Conservation (phyloP, 192 early-diverging fungal species). For the Gorgonomyces haynaldii region DNA sequence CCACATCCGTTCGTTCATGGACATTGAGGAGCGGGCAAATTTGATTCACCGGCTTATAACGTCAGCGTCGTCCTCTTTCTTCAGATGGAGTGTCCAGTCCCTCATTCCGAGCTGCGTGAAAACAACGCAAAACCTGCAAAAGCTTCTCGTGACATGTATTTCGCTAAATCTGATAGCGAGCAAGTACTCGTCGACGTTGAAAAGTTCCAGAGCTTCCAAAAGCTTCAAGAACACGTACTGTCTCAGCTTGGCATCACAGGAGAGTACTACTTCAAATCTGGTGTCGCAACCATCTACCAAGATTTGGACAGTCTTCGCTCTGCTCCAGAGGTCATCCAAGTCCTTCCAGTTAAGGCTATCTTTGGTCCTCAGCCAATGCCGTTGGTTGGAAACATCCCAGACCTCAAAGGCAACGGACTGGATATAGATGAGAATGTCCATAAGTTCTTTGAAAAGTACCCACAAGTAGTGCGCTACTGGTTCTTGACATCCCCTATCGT, state of each 20-base stretch:
- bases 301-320: not conserved
- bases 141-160: no score
- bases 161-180: no score
- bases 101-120: no score
- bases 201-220: not conserved
- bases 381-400: constrained; percentile 11
- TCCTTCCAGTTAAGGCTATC: constrained; percentile 2
- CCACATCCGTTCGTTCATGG: no score
- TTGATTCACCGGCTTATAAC: no score
- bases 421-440: not conserved
- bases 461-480: constrained; percentile 22
- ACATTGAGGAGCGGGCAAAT: no score
- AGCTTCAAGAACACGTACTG: not conserved
- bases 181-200: constrained; percentile 1
- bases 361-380: constrained; percentile 7
- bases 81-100: no score
- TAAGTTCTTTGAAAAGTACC: constrained; percentile 25
- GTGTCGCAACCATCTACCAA: not conserved
- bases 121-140: no score
- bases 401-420: not conserved
- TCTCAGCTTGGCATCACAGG: not conserved
- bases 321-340: constrained; percentile 6
- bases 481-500: no score
- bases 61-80: no score
- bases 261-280: constrained; percentile 4